Base-by-base conservation (phyloP, 208 protist genomes). In the Tetramitus jugosus region DNA sequence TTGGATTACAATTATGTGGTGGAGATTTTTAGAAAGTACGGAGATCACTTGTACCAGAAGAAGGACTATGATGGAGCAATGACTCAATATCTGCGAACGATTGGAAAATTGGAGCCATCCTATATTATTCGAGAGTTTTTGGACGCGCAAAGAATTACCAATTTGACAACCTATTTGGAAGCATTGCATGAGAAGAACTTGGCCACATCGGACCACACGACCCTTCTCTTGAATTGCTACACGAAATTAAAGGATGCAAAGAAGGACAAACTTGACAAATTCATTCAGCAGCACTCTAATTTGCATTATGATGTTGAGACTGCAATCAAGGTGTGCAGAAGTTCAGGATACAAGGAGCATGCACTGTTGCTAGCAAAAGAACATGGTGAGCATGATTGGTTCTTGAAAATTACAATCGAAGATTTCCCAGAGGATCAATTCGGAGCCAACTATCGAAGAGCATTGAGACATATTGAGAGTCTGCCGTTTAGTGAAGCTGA, bases 41-140 rank as follows among this genome's bases (percentile, higher is more conserved):
- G 92, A 40, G 94, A 98, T 80, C 92, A 95, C 77, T 87, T 97
- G 10, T 96, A 97, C 78, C 53, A 75, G 31, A 91, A 93, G 72
- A 62, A 56, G 42, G 88, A 93, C 65, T 91, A 82, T 76, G 86
- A 90, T 42, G 79, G 78, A 17, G 91, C 89, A 10, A 92, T 94
- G 43, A 39, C 35, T 1, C 88, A 93, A 80, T 94, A 93, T 67
- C 53, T 91, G 0, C 69, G 61, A 7, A 94, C 91, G 0, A 93
- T 94, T 49, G 89, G 90, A 1, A 76, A 82, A 26, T 82, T 98
- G 13, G 95, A 98, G 84, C 95, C 96, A 17, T 96, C 91, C 2
- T 98, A 98, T 83, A 94, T 98, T 10, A 97, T 98, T 65, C 85
- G 91, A 45, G 94, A 94, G 64, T 98, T 95, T 81, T 83, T 98